Base-by-base conservation (phyloP, 2,329 filamentous ascomycete genomes). In the Byssochlamys sp. region DNA sequence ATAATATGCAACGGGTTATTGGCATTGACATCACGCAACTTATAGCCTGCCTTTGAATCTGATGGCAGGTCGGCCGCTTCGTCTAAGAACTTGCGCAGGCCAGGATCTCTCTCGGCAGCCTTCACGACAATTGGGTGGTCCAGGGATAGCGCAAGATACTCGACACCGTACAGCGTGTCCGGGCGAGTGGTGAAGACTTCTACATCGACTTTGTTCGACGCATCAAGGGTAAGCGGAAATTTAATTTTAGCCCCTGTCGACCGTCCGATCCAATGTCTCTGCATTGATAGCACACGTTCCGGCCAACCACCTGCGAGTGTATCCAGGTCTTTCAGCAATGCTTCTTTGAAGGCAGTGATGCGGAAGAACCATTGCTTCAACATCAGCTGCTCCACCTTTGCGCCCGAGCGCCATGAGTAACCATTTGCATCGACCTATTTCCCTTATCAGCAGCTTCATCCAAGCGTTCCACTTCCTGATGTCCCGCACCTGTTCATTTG, bases 351-450 rank as follows among this genome's bases (percentile, higher is more conserved):
- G 53, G 83, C 82, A 2, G 90, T 92, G 66, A 94, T 95, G 61
- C 85, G 85, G 62, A 95, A 83, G 70, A 95, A 95, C 91, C 91
- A 96, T 72, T 96, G 91, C 73, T 88, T 90, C 53, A 95, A 77
- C 63, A 83, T 83, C 59, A 84, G 78, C 74, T 91, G 88, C 73
- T 94, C 87, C 19, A 95, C 90, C 69, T 88, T 86, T 54, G 89
- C 90, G 9, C 90, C 90, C 1, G 89, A 94, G 57, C 90, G 83
- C 91, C 91, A 96, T 1, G 90, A 95, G 65, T 79, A 84, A 31
- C 91, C 91, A 67, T 90, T 87, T 54, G 87, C 81, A 69, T 95
- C 89, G n/a, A 95, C 90, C 71, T 74, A 57, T 35, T 39, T 19
- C 35, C 50, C 50, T 62, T 10, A 61, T 35, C 26, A 53, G 31